phyloP scores from a whole-genome alignment of 768 basidiomycete species.

The Tulasnella sp. region DNA sequence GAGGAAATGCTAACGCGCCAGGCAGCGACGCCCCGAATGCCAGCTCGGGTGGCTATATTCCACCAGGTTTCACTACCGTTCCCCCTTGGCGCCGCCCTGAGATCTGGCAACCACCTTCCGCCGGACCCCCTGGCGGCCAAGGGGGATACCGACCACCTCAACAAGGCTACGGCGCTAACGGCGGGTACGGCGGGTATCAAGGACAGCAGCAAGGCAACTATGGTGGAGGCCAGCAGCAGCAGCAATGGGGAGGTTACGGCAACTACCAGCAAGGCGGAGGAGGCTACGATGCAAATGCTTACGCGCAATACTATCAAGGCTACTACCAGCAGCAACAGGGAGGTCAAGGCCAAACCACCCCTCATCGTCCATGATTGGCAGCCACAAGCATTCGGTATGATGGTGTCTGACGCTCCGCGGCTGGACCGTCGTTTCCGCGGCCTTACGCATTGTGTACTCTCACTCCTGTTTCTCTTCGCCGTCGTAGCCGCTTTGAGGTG shows the following conservation, averaged over 20 bases:
- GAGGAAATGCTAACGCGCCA: constrained; percentile 51
- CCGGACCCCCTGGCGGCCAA: constrained; percentile 53
- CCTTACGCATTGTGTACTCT: constrained; percentile 32
- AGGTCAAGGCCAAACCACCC: constrained; percentile 1
- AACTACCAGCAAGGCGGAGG: constrained; percentile 48
- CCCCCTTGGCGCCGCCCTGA: constrained; percentile 93
- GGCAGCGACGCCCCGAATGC: constrained; percentile 48
- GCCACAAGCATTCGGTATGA: neutral
- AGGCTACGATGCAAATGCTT: constrained; percentile 71
- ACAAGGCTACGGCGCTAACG: constrained; percentile 46
- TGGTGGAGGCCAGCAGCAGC: constrained; percentile 50
- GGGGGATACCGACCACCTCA: constrained; percentile 72
- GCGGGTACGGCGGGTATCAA: constrained; percentile 32
- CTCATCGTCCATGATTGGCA: neutral
- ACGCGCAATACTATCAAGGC: constrained; percentile 85
- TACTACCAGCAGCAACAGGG: constrained; percentile 29
- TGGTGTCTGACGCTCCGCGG: neutral
- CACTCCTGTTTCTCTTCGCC: constrained; percentile 40
- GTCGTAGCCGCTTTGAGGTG: constrained; percentile 39
- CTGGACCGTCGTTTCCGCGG: neutral
- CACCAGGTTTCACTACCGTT: constrained; percentile 70
- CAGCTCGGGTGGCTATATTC: constrained; percentile 54
- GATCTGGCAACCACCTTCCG: constrained; percentile 55
- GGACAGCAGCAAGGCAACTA: constrained; percentile 31
- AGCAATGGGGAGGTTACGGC: constrained; percentile 36